phyloP scores from a whole-genome alignment of 2,329 filamentous ascomycete genomes.

The Hypocreales sp. region DNA sequence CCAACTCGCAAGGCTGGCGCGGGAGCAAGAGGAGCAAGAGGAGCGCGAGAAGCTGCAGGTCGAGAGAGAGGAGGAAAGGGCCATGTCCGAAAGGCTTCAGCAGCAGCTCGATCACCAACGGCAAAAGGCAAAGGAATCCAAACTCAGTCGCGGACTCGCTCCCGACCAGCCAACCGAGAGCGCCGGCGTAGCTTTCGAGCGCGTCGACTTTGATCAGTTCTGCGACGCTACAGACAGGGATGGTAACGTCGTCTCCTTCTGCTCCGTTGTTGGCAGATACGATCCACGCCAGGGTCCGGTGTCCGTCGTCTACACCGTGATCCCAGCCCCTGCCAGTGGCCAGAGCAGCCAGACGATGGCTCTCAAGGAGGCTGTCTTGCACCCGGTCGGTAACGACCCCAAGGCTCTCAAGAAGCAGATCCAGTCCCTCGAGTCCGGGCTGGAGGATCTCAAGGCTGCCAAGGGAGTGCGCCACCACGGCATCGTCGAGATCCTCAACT shows the following conservation, averaged over 20 bases:
- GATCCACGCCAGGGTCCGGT: constrained; percentile 49
- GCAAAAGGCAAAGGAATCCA: constrained; percentile 47
- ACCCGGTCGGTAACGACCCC: constrained; percentile 38
- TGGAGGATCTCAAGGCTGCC: constrained; percentile 59
- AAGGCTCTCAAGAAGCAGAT: constrained; percentile 60
- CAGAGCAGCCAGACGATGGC: constrained; percentile 48
- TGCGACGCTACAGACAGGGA: constrained; percentile 47
- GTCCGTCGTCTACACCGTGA: constrained; percentile 56
- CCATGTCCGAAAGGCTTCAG: constrained; percentile 55
- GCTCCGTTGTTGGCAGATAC: constrained; percentile 53
- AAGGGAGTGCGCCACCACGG: constrained; percentile 64
- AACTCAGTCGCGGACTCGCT: constrained; percentile 36
- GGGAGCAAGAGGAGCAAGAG: constrained; percentile 36
- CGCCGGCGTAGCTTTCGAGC: constrained; percentile 12
- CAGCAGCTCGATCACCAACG: constrained; percentile 56
- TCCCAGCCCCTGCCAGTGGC: constrained; percentile 43
- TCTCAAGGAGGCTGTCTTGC: constrained; percentile 54
- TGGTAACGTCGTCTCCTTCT: constrained; percentile 52
- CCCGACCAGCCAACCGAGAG: constrained; percentile 12
- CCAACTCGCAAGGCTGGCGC: constrained; percentile 44
- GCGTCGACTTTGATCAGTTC: constrained; percentile 50
- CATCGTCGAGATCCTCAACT: constrained; percentile 66
- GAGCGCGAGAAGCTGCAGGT: constrained; percentile 39
- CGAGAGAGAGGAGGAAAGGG: constrained; percentile 51
- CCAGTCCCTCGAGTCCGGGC: constrained; percentile 57